phyloP scores from a whole-genome alignment of 192 early-diverging fungal genomes.

The Globomyces pollinis-pini region DNA sequence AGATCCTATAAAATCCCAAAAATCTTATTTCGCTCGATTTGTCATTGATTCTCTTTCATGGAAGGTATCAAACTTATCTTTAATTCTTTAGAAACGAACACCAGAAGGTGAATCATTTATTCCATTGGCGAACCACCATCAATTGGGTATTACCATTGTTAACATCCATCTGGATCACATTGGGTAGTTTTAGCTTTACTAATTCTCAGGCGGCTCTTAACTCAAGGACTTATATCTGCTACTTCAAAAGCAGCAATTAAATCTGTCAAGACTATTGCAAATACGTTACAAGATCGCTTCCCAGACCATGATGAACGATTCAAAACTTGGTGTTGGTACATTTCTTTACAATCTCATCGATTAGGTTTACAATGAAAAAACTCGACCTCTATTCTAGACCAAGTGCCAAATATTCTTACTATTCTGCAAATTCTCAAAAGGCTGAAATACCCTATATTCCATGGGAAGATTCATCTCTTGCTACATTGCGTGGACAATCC shows the following conservation, averaged over 20 bases:
- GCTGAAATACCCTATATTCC: constrained; percentile 13
- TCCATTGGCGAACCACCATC: constrained; percentile 17
- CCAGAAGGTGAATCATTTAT: constrained; percentile 4
- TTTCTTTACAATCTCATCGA: too few relatives aligned
- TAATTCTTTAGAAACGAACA: neutral
- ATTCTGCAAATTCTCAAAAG: too few relatives aligned
- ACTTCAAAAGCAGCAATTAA: constrained; percentile 2
- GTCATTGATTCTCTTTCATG: constrained; percentile 22
- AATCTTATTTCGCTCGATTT: constrained; percentile 22
- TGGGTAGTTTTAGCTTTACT: too few relatives aligned
- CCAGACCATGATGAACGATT: neutral
- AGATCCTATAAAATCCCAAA: constrained; percentile 20
- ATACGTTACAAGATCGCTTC: too few relatives aligned
- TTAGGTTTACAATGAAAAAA: too few relatives aligned
- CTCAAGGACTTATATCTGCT: neutral
- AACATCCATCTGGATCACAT: constrained; percentile 29
- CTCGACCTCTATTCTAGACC: too few relatives aligned
- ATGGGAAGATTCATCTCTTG: constrained; percentile 19
- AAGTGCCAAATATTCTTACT: too few relatives aligned
- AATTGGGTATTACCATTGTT: constrained; percentile 20
- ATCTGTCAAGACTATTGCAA: neutral
- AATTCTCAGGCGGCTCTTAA: neutral
- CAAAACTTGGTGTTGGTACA: too few relatives aligned
- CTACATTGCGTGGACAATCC: constrained; percentile 26
- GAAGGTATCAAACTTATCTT: constrained; percentile 12